Percentiles rank a stretch among this genome's conserved stretches.
Evolutionary conservation across 2,329 filamentous ascomycete genomes (phyloP).

Genomic region (Parasarocladium wereldwijsianum): DNA sequence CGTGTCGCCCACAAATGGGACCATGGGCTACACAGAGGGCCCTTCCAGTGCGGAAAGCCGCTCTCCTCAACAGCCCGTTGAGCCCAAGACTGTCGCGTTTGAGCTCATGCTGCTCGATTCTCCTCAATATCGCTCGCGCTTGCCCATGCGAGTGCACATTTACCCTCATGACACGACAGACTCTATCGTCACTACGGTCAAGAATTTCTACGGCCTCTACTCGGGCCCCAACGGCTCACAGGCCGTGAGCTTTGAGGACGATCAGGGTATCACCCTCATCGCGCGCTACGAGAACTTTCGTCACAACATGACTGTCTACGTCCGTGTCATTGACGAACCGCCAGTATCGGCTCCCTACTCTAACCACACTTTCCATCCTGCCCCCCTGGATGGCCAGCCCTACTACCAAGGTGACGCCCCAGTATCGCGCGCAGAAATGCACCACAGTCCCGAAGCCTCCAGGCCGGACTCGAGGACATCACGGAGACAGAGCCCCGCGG

Average conservation of each 20-base stretch:
- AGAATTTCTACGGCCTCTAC: slow-evolving; percentile 97
- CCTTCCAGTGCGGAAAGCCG: slow-evolving; percentile 27
- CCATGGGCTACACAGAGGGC: slow-evolving; percentile 16
- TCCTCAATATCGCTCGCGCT: slow-evolving; percentile 54
- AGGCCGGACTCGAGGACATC: slow-evolving; percentile 57
- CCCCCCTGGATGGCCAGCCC: slow-evolving; percentile 32
- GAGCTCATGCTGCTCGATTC: slow-evolving; percentile 57
- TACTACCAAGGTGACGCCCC: slow-evolving; percentile 41
- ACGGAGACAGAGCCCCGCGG: slow-evolving; percentile 67
- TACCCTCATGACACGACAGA: slow-evolving; percentile 93
- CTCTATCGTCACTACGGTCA: slow-evolving; percentile 94
- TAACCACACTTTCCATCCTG: slow-evolving; percentile 36
- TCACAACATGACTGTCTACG: slow-evolving; percentile 85
- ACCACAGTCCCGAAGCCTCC: slow-evolving; percentile 36
- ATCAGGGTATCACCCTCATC: slow-evolving; percentile 78
- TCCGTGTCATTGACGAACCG: slow-evolving; percentile 61
- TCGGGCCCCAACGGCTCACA: slow-evolving; percentile 53
- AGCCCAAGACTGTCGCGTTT: slow-evolving; percentile 65
- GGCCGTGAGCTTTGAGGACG: slow-evolving; percentile 91
- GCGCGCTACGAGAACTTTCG: slow-evolving; percentile 91
- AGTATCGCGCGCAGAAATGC: slow-evolving; percentile 25
- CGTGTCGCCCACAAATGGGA: slow-evolving; percentile 26
- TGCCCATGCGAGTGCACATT: slow-evolving; percentile 81
- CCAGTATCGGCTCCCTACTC: slow-evolving; percentile 31
- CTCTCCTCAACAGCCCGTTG: slow-evolving; percentile 30